These are phyloP conservation scores for Platanthera guangdongensis DNA, from an alignment of 106 monocot genomes.

Conservation along the genomic window DNA sequence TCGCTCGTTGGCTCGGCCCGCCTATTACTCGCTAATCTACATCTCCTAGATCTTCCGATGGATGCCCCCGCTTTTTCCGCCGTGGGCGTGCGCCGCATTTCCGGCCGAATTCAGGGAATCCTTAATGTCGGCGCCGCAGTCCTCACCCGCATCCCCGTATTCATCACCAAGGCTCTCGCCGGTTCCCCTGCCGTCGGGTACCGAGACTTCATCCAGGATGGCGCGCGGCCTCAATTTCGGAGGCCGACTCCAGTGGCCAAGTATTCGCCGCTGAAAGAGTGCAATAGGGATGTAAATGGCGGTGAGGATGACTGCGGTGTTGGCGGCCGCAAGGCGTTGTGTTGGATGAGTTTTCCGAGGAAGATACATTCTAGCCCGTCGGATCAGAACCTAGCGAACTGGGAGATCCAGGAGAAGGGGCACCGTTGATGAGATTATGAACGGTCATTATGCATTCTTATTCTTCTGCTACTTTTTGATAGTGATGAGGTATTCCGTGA, in stretches of 20 bases:
- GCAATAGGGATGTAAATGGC: not conserved
- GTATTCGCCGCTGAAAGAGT: not conserved
- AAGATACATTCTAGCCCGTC: slow-evolving; percentile 1
- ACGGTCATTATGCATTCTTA: too few relatives aligned
- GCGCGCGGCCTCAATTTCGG: slow-evolving; percentile 2
- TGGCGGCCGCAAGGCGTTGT: not conserved
- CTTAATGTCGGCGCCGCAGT: slow-evolving; percentile 51
- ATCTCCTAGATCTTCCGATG: slow-evolving; percentile 15
- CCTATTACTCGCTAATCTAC: slow-evolving; percentile 35
- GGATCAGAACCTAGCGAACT: not conserved
- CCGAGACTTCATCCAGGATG: slow-evolving; percentile 24
- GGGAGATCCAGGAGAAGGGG: not conserved
- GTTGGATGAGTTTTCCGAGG: not conserved
- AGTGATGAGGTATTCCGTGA: too few relatives aligned
- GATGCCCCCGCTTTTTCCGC: slow-evolving; percentile 40
- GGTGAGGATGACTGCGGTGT: not conserved
- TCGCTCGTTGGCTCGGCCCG: slow-evolving; percentile 38
- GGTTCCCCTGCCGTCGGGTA: slow-evolving; percentile 24
- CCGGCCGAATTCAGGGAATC: slow-evolving; percentile 59
- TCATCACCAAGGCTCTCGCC: slow-evolving; percentile 22
- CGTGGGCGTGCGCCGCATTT: slow-evolving; percentile 61
- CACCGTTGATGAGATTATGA: not conserved
- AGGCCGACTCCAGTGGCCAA: not conserved
- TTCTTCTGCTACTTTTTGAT: too few relatives aligned
- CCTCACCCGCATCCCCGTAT: slow-evolving; percentile 25